phyloP scores from a whole-genome alignment of 495 filamentous ascomycete species.

The Halenospora varia region DNA sequence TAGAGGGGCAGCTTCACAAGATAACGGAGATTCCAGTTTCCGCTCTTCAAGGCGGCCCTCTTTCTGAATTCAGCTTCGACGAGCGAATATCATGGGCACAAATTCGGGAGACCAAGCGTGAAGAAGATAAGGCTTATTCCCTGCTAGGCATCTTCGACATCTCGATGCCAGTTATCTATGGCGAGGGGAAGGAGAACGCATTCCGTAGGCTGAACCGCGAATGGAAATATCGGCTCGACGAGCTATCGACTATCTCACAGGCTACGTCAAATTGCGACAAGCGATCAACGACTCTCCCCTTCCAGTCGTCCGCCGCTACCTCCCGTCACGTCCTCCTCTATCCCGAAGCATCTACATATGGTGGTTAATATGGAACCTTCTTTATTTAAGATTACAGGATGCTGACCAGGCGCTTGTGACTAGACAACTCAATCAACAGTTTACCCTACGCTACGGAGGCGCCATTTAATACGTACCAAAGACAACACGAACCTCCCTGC shows the following conservation, averaged over 20 bases:
- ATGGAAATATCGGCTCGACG: too few relatives aligned
- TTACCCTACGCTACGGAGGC: slow-evolving; percentile 17
- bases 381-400: too few relatives aligned
- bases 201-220: not conserved
- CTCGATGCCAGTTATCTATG: not conserved
- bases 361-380: too few relatives aligned
- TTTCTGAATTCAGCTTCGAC: not conserved
- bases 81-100: not conserved
- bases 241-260: too few relatives aligned
- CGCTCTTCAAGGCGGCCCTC: not conserved
- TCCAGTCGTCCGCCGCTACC: too few relatives aligned
- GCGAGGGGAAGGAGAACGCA: not conserved
- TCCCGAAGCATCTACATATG: too few relatives aligned
- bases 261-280: too few relatives aligned
- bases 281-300: too few relatives aligned
- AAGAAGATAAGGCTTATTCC: not conserved
- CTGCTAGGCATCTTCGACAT: not conserved
- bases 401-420: too few relatives aligned
- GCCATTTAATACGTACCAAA: not conserved
- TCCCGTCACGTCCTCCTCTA: too few relatives aligned
- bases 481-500: slow-evolving; percentile 15
- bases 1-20: not conserved
- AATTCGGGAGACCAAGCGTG: not conserved
- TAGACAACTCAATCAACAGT: too few relatives aligned
- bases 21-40: not conserved